Conservation (phyloP, 2,329 filamentous ascomycete genomes). For the Colletotrichum sp. region DNA sequence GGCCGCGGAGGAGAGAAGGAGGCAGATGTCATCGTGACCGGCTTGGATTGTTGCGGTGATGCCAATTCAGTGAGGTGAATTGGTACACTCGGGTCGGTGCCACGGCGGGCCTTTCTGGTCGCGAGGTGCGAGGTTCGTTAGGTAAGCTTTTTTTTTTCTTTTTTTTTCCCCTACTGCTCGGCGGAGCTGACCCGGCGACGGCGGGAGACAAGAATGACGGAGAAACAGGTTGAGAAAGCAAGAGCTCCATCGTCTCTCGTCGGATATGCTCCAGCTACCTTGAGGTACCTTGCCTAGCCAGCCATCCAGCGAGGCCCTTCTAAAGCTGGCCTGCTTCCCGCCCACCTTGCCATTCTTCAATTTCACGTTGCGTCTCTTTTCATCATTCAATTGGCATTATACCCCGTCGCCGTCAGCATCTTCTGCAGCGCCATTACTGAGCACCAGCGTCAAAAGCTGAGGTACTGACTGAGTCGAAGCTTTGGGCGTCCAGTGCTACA, state of each 20-base stretch:
- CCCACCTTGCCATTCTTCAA: not conserved
- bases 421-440: not conserved
- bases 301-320: not conserved
- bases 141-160: not conserved
- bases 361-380: not conserved
- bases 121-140: not conserved
- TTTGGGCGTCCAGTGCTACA: not conserved
- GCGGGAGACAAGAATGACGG: not conserved
- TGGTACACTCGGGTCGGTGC: not conserved
- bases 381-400: not conserved
- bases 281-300: not conserved
- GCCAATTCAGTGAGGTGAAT: not conserved
- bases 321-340: not conserved
- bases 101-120: not conserved
- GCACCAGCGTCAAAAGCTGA: not conserved
- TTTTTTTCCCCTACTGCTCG: fast-evolving
- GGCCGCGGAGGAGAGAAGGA: not conserved
- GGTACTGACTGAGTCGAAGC: not conserved
- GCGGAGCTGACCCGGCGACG: not conserved
- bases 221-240: not conserved
- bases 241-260: not conserved
- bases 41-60: not conserved
- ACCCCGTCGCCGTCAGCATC: not conserved
- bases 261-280: not conserved
- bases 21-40: not conserved